These are phyloP conservation scores for Tephrocybe rancida DNA, from an alignment of 768 basidiomycete species.

Conservation along the genomic window DNA sequence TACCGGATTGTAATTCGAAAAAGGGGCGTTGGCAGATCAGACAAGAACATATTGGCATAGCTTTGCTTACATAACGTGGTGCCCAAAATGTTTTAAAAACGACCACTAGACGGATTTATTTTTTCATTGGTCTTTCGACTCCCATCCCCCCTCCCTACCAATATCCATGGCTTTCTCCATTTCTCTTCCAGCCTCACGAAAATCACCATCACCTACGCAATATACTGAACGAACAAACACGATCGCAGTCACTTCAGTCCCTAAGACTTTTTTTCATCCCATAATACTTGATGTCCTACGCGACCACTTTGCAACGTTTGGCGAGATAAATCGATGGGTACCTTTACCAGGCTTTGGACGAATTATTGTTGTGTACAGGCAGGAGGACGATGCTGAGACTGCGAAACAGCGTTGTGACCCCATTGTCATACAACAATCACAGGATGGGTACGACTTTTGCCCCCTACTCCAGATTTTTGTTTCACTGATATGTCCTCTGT, in stretches of 20 bases:
- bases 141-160: neutral
- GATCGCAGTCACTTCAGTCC: constrained; percentile 77
- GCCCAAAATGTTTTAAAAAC: constrained; percentile 10
- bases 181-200: constrained; percentile 17
- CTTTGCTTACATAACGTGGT: constrained; percentile 16
- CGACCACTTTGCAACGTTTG: constrained; percentile 75
- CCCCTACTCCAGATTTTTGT: constrained; percentile 7
- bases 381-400: constrained; percentile 61
- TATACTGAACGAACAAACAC: constrained; percentile 67
- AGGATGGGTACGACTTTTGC: constrained; percentile 47
- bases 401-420: constrained; percentile 72
- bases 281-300: constrained; percentile 64
- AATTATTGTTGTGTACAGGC: constrained; percentile 78
- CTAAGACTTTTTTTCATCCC: constrained; percentile 77
- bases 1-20: neutral
- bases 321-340: constrained; percentile 88
- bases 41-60: constrained; percentile 7
- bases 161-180: constrained; percentile 15
- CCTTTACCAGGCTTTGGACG: constrained; percentile 81
- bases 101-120: neutral
- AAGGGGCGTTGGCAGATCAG: no score
- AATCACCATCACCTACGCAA: constrained; percentile 23
- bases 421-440: constrained; percentile 55
- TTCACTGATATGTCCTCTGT: constrained; percentile 3
- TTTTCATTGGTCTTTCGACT: constrained; percentile 1